Evolutionary conservation across 2,329 filamentous ascomycete genomes (phyloP).

Genomic region (Clonostachys rhizophaga): DNA sequence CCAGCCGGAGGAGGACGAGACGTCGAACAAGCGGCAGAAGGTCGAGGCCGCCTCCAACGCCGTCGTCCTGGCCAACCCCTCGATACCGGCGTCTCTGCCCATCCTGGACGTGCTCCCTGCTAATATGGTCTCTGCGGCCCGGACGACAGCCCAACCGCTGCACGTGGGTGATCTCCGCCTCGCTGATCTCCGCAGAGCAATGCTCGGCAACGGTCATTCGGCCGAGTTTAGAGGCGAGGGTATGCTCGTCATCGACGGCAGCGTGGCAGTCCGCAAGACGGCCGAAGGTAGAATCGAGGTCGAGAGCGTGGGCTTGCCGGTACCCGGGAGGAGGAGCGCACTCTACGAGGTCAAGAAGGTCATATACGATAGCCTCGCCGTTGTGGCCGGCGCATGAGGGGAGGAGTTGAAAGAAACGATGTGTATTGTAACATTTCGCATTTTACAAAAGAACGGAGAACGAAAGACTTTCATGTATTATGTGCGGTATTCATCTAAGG

Average conservation of each 20-base stretch:
- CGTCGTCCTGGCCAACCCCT: constrained; percentile 14
- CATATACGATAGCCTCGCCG: constrained; percentile 90
- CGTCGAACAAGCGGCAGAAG: constrained; percentile 38
- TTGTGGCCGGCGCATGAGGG: constrained; percentile 61
- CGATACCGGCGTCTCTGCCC: neutral
- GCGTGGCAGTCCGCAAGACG: constrained; percentile 84
- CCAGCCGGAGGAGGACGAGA: constrained; percentile 13
- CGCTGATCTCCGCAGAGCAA: constrained; percentile 78
- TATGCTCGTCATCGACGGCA: constrained; percentile 81
- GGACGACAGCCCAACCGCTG: constrained; percentile 77
- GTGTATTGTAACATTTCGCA: too few relatives aligned
- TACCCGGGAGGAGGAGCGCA: constrained; percentile 46
- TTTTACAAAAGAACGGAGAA: too few relatives aligned
- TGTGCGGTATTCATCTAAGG: neutral
- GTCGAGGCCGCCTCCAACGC: constrained; percentile 22
- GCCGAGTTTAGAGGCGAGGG: constrained; percentile 94
- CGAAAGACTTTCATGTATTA: too few relatives aligned
- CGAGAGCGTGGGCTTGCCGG: constrained; percentile 61
- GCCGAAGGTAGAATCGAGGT: constrained; percentile 84
- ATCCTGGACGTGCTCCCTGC: neutral
- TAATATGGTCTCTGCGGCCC: constrained; percentile 27
- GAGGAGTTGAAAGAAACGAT: neutral
- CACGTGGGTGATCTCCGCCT: constrained; percentile 92
- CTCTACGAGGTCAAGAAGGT: constrained; percentile 86
- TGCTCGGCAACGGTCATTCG: constrained; percentile 76